Conservation (phyloP, 148 eudicot genomes). For the Polygonum aviculare region DNA sequence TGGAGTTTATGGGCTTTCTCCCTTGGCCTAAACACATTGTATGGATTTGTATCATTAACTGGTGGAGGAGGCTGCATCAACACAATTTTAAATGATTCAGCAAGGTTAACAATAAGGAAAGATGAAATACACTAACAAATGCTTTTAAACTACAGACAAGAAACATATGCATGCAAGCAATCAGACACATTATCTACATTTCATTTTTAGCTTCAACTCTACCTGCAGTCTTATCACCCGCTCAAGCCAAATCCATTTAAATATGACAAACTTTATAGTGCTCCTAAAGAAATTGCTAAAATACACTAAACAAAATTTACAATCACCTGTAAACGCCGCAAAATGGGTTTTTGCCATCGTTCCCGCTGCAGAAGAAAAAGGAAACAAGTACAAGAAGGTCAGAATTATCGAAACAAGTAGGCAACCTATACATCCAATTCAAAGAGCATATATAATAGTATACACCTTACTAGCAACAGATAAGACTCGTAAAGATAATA, state of each 20-base stretch:
- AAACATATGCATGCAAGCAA: background rate
- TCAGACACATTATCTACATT: background rate
- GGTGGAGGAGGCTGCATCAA: conserved; percentile 93
- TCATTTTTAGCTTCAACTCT: background rate
- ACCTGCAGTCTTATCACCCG: background rate
- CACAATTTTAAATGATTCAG: background rate
- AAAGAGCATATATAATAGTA: background rate
- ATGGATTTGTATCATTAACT: conserved; percentile 92
- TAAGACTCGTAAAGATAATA: background rate
- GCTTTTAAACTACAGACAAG: background rate
- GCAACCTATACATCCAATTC: background rate
- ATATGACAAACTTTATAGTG: background rate
- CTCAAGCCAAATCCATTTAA: background rate
- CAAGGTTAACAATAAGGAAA: background rate
- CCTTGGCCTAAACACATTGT: conserved; percentile 95
- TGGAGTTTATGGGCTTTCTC: conserved; percentile 95
- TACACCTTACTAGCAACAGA: background rate
- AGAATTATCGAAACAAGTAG: background rate
- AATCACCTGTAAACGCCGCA: conserved; percentile 92
- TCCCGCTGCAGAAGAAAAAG: conserved; percentile 51
- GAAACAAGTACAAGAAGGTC: conserved; percentile 9
- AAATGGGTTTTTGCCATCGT: conserved; percentile 78
- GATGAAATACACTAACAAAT: background rate
- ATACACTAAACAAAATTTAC: background rate
- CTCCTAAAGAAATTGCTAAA: background rate